A percentile compares a stretch with the other conserved stretches of the same genome.
Evolutionary conservation across 2,329 filamentous ascomycete species (phyloP).

Genomic region (Scopulariopsis brevicaulis): DNA sequence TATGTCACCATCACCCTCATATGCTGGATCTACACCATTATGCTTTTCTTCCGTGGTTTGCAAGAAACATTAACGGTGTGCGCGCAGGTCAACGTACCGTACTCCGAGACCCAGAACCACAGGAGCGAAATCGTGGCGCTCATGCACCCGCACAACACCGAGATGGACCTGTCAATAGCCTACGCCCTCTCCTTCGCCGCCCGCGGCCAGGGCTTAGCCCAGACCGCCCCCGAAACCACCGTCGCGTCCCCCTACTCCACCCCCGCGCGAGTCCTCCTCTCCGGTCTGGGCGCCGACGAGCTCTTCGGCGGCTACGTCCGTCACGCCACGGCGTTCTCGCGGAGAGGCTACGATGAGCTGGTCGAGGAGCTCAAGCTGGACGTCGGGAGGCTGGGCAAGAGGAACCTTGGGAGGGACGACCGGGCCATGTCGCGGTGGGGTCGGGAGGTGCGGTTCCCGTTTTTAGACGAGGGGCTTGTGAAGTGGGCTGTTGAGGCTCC

Average conservation of each 20-base stretch:
- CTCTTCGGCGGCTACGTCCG: conserved; percentile 89
- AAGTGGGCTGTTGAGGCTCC: conserved; percentile 64
- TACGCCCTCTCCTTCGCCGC: conserved; percentile 92
- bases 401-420: conserved; percentile 93
- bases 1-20: conserved; percentile 21
- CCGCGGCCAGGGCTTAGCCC: conserved; percentile 50
- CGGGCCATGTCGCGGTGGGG: conserved; percentile 83
- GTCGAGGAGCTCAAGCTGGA: conserved; percentile 78
- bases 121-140: conserved; percentile 59
- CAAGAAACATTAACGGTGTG: neutral
- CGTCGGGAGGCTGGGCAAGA: conserved; percentile 72
- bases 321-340: conserved; percentile 65
- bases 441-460: conserved; percentile 82
- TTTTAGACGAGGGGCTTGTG: conserved; percentile 79
- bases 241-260: conserved; percentile 36
- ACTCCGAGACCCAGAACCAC: conserved; percentile 59
- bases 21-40: neutral
- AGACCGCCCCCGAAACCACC: conserved; percentile 14
- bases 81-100: conserved; percentile 65
- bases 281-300: conserved; percentile 90
- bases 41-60: neutral
- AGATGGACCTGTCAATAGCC: conserved; percentile 96
- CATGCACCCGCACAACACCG: conserved; percentile 89
- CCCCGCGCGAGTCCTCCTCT: conserved; percentile 72
- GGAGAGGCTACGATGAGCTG: conserved; percentile 58